Evolutionary conservation across 106 monocot genomes (phyloP).

Genomic region (Agapanthus africanus): DNA sequence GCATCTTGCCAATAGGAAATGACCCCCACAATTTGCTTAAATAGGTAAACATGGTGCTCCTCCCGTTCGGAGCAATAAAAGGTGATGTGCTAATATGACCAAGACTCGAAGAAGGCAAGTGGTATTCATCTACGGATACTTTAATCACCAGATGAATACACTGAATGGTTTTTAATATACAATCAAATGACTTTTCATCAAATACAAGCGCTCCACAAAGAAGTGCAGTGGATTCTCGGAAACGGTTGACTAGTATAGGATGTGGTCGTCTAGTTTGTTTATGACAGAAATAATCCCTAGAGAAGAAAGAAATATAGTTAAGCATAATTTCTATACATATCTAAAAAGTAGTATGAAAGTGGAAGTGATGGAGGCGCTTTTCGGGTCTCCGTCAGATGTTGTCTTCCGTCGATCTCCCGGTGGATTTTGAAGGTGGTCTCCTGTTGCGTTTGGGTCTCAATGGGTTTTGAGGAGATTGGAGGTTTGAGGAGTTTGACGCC

Average conservation of each 20-base stretch:
- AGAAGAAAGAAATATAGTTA: constrained; percentile 1
- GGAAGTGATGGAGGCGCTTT: no score
- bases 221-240: constrained; percentile 46
- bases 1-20: constrained; percentile 47
- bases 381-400: no score
- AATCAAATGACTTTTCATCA: constrained; percentile 54
- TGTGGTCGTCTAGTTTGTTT: constrained; percentile 58
- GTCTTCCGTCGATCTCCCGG: no score
- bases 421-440: no score
- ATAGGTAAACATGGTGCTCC: constrained; percentile 14
- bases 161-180: constrained; percentile 46
- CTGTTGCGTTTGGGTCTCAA: no score
- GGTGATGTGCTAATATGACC: neutral
- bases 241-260: constrained; percentile 61
- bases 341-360: neutral
- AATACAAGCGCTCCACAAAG: constrained; percentile 19
- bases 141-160: constrained; percentile 50
- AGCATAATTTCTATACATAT: neutral
- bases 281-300: constrained; percentile 27
- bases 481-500: no score
- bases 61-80: constrained; percentile 12
- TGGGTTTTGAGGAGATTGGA: no score
- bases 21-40: constrained; percentile 57
- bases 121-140: constrained; percentile 20
- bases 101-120: constrained; percentile 11